Base-by-base conservation (phyloP, 768 basidiomycete genomes). In the Dacryopinax spathularia region DNA sequence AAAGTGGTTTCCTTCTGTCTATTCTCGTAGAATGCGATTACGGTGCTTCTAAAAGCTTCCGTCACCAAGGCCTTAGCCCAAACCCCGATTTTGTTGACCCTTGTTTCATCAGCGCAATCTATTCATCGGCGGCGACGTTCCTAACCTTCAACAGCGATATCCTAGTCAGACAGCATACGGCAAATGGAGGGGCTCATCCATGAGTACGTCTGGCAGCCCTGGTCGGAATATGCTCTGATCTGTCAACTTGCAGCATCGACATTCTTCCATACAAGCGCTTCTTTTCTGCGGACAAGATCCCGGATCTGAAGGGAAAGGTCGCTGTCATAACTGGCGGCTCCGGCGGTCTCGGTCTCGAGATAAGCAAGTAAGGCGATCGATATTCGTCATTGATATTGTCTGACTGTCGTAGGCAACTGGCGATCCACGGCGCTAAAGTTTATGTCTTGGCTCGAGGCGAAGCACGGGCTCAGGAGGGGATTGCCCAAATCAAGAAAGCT, bases 271-370 rank as follows among this genome's bases (percentile, higher is more conserved):
- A 56, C 25, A 56, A 56, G 48, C 48, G 48, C 10, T 56, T 56
- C 18, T 56, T 27, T 29, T 13, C 48, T 13, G 48, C 25, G 10
- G 65, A 64, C 1, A 66, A 68, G 33, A 63, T 69, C n/a, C 68
- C 70, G 2, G 68, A 69, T 59, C 48, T 67, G 29, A 64, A 68
- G 10, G 67, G 66, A 6, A 60, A 68, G 35, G 68, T 70, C 22
- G 60, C 64, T 16, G 64, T 70, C 18, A 68, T 70, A 0, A 69
- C 69, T n/a, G 68, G 68, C 16, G 67, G 68, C 1, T 66, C 66
- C 33, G 44, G 64, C 34, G 69, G 69, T 1, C 41, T 70, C 10
- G 69, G 69, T 0, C 60, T 60, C 33, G 60, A 65, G 22, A 69
- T 56, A 3, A 27, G 48, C 48, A 25, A 29, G 48, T 56, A 29